Conservation (phyloP, 2,329 filamentous ascomycete species). For the Taxawa tesnikishii region DNA sequence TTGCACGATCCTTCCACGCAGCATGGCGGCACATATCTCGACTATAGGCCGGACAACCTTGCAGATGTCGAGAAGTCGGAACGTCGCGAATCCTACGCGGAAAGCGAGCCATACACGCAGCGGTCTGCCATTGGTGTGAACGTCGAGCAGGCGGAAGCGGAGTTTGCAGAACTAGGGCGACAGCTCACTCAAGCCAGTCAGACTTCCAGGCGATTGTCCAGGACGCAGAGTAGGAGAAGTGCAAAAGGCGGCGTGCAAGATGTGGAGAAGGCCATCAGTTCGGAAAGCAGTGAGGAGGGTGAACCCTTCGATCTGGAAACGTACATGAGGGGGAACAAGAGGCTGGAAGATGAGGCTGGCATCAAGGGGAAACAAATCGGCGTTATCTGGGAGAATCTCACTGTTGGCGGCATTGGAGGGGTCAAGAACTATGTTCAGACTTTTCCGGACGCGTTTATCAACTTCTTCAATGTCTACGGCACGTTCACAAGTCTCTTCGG, state of each 20-base stretch:
- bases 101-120: background rate
- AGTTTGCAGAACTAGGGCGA: constrained; percentile 54
- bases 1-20: constrained; percentile 1
- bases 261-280: constrained; percentile 44
- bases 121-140: constrained; percentile 38
- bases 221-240: constrained; percentile 33
- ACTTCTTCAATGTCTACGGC: constrained; percentile 63
- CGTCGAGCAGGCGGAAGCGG: constrained; percentile 54
- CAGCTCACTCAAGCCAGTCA: constrained; percentile 30
- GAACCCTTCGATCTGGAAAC: constrained; percentile 65
- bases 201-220: constrained; percentile 24
- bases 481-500: constrained; percentile 54
- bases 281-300: constrained; percentile 27
- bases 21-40: background rate
- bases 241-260: constrained; percentile 33
- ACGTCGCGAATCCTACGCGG: constrained; percentile 3
- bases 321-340: constrained; percentile 58
- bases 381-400: constrained; percentile 66
- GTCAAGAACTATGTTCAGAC: constrained; percentile 60
- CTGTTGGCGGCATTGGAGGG: constrained; percentile 64
- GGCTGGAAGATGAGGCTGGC: constrained; percentile 61
- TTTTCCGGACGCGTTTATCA: constrained; percentile 64
- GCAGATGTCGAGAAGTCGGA: constrained; percentile 9
- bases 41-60: constrained; percentile 1
- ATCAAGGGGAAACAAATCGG: constrained; percentile 71